phyloP scores from a whole-genome alignment of 192 early-diverging fungal species.

The Paraglomus brasilianum region DNA sequence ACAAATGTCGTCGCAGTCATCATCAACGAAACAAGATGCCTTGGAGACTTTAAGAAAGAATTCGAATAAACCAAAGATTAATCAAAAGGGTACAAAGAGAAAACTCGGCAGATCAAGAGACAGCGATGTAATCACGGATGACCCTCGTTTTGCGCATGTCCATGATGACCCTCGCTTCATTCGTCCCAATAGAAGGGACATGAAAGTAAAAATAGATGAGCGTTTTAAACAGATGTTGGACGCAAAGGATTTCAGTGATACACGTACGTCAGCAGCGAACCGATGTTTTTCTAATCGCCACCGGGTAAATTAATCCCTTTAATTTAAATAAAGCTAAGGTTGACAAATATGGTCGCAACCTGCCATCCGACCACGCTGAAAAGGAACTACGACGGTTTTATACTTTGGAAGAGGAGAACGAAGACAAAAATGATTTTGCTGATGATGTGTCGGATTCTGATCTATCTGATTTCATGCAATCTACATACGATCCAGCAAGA shows the following conservation, averaged over 20 bases:
- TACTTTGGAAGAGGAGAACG: constrained; percentile 60
- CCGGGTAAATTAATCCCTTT: neutral
- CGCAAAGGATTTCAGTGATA: constrained; percentile 55
- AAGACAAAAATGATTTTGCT: constrained; percentile 43
- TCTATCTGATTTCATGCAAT: constrained; percentile 29
- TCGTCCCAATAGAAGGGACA: constrained; percentile 73
- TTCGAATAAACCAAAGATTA: too few species aligned
- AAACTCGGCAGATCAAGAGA: too few species aligned
- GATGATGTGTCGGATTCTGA: constrained; percentile 35
- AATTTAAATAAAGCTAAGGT: constrained; percentile 54
- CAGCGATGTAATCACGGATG: constrained; percentile 45
- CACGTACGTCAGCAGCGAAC: constrained; percentile 45
- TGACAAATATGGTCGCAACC: constrained; percentile 74
- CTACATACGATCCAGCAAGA: constrained; percentile 71
- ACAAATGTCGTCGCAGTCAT: too few species aligned
- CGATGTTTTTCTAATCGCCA: neutral
- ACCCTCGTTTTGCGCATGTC: constrained; percentile 77
- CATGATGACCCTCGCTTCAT: constrained; percentile 78
- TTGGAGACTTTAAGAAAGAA: too few species aligned
- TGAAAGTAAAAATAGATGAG: constrained; percentile 85
- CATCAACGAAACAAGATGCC: too few species aligned
- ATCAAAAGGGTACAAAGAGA: too few species aligned
- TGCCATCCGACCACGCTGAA: constrained; percentile 43
- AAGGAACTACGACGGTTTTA: constrained; percentile 75
- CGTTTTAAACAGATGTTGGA: constrained; percentile 85